Evolutionary conservation across 441 rosid genomes (phyloP), one percentile per base, ranked within the genome.

Genomic region (Pelargonium exstipulatum): DNA sequence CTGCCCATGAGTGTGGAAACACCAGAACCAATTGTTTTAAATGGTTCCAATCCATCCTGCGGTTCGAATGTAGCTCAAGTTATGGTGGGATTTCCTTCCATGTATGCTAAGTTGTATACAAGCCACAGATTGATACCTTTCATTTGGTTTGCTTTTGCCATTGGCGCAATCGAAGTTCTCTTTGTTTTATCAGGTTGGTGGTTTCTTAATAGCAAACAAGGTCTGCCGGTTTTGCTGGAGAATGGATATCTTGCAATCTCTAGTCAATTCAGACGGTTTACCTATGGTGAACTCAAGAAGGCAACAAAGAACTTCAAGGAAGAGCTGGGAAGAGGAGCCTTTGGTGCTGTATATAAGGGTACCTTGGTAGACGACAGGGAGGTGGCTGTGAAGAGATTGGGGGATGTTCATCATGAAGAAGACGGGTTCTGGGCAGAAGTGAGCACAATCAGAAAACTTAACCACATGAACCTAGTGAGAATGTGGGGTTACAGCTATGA

Each of bases 121-220:
- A 78, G 69, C 16, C 62, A 62, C 67, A 74, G 51, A 79, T 78
- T 86, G 82, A 40, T 17, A 1, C 82, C 81, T 76, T 65, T 86
- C 32, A 82, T 80, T 22, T 71, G 61, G 65, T 86, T 83, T 58
- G 82, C 81, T 45, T 13, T 73, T 5, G 65, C 69, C 7, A 61
- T 86, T 26, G 88, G 88, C 5, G 74, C 61, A 9, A 66, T 77
- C 13, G 87, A 86, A 71, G 7, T 80, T 14, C 20, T 83, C 14
- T 37, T 80, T 53, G 1, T 77, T 37, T 43, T 62, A 4, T 18
- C 55, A 9, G 79, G 71, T 5, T 76, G 81, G 86, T 80, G 79
- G 81, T 62, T 77, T 7, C 73, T 82, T 16, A 63, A 58, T 14
- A 16, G 74, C 61, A 81, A 40, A 58, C 76, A 29, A 1, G 73